Base-by-base conservation (phyloP, 2,329 filamentous ascomycete genomes). In the Elsinoe ampelina region DNA sequence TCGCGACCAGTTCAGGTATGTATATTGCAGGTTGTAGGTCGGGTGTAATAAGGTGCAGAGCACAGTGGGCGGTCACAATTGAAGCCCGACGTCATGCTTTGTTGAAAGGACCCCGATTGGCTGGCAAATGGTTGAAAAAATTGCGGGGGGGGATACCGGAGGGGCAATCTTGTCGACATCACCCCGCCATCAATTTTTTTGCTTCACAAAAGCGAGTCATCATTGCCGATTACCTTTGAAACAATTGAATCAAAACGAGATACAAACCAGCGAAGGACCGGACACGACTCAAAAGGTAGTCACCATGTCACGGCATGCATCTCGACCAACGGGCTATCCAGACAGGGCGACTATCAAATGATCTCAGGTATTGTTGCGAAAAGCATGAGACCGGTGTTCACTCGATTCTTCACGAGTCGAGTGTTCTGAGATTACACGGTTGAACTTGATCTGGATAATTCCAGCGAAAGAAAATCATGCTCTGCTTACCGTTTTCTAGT, bases 401-500 rank as follows among this genome's bases (percentile, higher is more conserved):
- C 41, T 36, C n/a, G 38, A 36, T 34, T 41, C 13, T 20, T 10
- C 36, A 17, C 5, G 11, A 10, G 38, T 39, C 54, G 26, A 17
- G 54, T 48, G 70, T 69, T 75, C 75, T 77, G 75, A 77, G 75
- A 77, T 66, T 62, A 77, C 70, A 77, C 75, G 75, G 75, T 75
- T 67, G 73, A 77, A 77, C 75, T 77, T 77, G 75, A 76, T 75
- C 74, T 75, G 71, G 74, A 72, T 72, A 74, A 77, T 70, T 67
- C 74, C 72, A 75, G 75, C 75, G 74, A 76, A 76, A 77, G 74
- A 55, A 59, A 71, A 76, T 76, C 75, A 76, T 78, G 75, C 75
- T 75, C 65, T 66, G 63, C 60, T 48, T 52, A 38, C 15, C 55
- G 13, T 17, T 30, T 41, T 10, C 47, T 48, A n/a, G 42, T 19